Percentiles rank a stretch among this genome's conserved stretches.
Conservation (phyloP, 2,329 filamentous ascomycete species). For the Ophiognomonia clavigignenti-juglandacearum region DNA sequence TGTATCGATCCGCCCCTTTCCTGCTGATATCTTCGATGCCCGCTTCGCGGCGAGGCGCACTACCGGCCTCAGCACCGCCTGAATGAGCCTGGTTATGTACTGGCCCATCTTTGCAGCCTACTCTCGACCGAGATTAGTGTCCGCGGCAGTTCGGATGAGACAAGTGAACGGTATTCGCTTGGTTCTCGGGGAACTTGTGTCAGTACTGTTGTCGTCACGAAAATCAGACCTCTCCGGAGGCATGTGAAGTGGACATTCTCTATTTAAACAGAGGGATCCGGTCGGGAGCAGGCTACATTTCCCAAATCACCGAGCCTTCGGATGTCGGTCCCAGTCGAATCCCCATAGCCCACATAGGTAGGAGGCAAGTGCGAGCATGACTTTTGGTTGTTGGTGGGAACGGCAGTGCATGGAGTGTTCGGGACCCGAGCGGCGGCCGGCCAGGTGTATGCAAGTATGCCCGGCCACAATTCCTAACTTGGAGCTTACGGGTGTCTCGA, state of each 20-base stretch:
- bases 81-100: constrained; percentile 1
- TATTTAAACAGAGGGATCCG: not conserved
- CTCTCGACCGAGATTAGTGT: no score
- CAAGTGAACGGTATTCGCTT: no score
- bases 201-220: not conserved
- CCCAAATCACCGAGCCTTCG: constrained; percentile 1
- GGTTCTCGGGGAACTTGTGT: no score
- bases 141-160: no score
- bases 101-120: constrained; percentile 1
- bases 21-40: constrained; percentile 7
- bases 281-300: not conserved
- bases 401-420: not conserved
- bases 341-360: not conserved
- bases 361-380: not conserved
- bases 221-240: not conserved
- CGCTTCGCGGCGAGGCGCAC: constrained; percentile 3
- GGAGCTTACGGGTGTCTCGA: no score
- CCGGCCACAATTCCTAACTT: not conserved
- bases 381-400: not conserved
- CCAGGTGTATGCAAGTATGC: not conserved
- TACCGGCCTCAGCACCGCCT: constrained; percentile 7
- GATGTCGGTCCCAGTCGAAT: constrained; percentile 5
- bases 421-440: not conserved
- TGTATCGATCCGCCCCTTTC: constrained; percentile 23
- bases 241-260: not conserved